Conservation (phyloP, 352 stramenopile species). For the Pythium utonaiense region DNA sequence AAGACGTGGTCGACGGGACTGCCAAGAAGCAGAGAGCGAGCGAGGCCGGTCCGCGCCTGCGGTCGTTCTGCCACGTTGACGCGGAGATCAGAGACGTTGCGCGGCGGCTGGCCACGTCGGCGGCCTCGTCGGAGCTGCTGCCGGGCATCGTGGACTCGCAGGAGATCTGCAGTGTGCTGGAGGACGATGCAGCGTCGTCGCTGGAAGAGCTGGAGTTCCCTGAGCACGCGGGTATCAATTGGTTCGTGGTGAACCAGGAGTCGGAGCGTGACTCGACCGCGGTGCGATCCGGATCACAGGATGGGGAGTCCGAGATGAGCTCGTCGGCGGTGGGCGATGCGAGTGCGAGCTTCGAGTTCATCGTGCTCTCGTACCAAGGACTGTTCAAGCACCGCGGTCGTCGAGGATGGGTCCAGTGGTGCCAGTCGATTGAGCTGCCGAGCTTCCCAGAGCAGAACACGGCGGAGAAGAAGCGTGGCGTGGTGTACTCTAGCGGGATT, state of each 20-base stretch:
- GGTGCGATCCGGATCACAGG: neutral
- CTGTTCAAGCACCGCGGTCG: slow-evolving; percentile 23
- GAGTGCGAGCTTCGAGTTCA: slow-evolving; percentile 6
- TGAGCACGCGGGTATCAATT: slow-evolving; percentile 16
- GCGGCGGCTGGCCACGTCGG: slow-evolving; percentile 2
- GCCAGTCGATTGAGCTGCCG: slow-evolving; percentile 26
- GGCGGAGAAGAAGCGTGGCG: slow-evolving; percentile 1
- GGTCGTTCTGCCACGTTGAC: slow-evolving; percentile 20
- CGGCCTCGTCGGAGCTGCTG: neutral
- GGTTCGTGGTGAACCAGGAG: slow-evolving; percentile 10
- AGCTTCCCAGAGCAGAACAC: neutral
- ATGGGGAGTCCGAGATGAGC: neutral
- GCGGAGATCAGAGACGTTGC: slow-evolving; percentile 16
- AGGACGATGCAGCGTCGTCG: neutral
- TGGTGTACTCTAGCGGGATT: slow-evolving; percentile 21
- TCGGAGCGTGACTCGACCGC: slow-evolving; percentile 6
- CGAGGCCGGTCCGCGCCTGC: slow-evolving; percentile 10
- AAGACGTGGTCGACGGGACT: slow-evolving; percentile 1
- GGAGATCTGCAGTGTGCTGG: slow-evolving; percentile 12
- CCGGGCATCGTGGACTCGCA: slow-evolving; percentile 16
- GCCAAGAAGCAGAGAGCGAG: neutral
- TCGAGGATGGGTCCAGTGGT: slow-evolving; percentile 26
- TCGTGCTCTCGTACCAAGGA: slow-evolving; percentile 24
- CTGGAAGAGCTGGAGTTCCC: slow-evolving; percentile 9
- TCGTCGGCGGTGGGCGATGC: neutral